These are phyloP conservation scores for Cantharellus anzutake DNA, from an alignment of 768 basidiomycete species.

Conservation along the genomic window DNA sequence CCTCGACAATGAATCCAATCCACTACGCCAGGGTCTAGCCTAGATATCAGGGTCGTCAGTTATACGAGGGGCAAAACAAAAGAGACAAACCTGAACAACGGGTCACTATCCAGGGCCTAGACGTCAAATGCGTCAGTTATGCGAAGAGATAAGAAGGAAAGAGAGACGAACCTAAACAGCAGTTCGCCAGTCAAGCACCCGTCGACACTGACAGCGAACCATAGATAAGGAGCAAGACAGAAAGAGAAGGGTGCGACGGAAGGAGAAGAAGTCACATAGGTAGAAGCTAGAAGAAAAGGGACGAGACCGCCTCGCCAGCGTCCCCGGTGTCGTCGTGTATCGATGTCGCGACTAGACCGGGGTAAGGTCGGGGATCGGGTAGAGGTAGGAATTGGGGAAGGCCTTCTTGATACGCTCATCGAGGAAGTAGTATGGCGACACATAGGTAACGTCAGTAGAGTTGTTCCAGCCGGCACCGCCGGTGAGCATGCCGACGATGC, in stretches of 20 bases:
- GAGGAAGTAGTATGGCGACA: conserved; percentile 18
- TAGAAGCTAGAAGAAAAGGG: no score
- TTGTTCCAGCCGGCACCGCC: conserved; percentile 13
- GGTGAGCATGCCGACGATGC: conserved; percentile 11
- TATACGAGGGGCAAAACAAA: not conserved
- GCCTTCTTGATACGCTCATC: conserved; percentile 17
- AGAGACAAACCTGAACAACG: not conserved
- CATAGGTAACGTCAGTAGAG: conserved; percentile 16
- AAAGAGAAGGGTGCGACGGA: no score
- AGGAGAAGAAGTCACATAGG: no score
- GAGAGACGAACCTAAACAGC: no score
- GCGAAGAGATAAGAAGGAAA: no score
- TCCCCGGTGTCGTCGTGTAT: not conserved
- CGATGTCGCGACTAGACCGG: not conserved
- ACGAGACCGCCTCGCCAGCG: not conserved
- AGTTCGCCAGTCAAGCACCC: no score
- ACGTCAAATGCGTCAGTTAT: no score
- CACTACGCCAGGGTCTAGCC: not conserved
- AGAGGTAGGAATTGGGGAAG: conserved; percentile 19
- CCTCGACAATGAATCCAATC: not conserved
- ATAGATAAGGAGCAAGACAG: no score
- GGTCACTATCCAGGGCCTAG: not conserved
- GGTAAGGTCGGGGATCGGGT: conserved; percentile 4
- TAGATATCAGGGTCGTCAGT: not conserved
- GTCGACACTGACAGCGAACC: no score